Conservation (phyloP, 306 rosid species). For the Dalbergia cultrata region DNA sequence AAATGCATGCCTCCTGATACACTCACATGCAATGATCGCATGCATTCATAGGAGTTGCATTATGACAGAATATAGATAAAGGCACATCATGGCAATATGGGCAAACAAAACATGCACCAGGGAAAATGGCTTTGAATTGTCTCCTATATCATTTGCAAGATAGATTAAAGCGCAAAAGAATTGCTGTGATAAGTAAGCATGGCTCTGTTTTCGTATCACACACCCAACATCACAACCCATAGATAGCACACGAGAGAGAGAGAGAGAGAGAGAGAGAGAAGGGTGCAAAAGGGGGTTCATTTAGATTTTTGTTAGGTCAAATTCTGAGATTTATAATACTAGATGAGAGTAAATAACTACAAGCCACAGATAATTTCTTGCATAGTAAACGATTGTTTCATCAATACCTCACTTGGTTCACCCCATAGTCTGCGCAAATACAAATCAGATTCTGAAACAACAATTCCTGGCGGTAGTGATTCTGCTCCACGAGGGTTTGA, state of each 20-base stretch:
- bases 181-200: background rate
- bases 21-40: conserved; percentile 40
- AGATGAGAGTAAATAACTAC: conserved; percentile 8
- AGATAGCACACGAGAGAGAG: conserved; percentile 18
- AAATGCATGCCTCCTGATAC: conserved; percentile 32
- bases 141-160: conserved; percentile 36
- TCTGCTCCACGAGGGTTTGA: conserved; percentile 98
- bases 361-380: conserved; percentile 29
- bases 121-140: conserved; percentile 25
- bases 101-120: conserved; percentile 23
- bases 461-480: conserved; percentile 85
- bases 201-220: background rate
- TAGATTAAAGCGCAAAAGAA: conserved; percentile 31
- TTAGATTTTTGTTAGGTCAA: conserved; percentile 16
- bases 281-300: background rate
- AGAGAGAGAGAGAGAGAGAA: background rate
- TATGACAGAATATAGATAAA: conserved; percentile 29
- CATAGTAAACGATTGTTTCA: conserved; percentile 34
- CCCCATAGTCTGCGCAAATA: conserved; percentile 95
- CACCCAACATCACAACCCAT: conserved; percentile 11
- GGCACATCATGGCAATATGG: conserved; percentile 24
- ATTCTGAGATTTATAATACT: conserved; percentile 17
- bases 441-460: conserved; percentile 86
- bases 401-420: conserved; percentile 89
- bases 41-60: conserved; percentile 40